Percentiles rank a stretch among this genome's conserved stretches.
phyloP scores from a whole-genome alignment of 2,329 filamentous ascomycete genomes.

The Fusarium cyanostomum region DNA sequence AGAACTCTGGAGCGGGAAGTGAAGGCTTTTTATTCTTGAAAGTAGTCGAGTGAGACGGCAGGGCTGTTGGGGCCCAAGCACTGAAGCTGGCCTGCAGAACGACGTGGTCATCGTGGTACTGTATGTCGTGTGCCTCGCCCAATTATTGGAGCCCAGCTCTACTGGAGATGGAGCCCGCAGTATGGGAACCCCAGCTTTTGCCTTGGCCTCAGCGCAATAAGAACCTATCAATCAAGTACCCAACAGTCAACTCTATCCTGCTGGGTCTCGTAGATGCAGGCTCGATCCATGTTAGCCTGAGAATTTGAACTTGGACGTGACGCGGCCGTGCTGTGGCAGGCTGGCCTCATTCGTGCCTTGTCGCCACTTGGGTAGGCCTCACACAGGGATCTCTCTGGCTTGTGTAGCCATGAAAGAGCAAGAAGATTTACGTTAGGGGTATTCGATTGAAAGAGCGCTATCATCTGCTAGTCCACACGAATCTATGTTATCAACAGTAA shows the following conservation, averaged over 20 bases:
- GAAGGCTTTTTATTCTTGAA: neutral
- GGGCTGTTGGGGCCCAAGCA: slow-evolving; percentile 4
- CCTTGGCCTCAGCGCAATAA: too few relatives aligned
- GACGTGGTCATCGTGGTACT: slow-evolving; percentile 15
- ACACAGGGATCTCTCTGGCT: neutral
- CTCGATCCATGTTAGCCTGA: slow-evolving; percentile 8
- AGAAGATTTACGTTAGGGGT: neutral
- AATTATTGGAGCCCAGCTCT: neutral
- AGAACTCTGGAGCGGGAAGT: neutral
- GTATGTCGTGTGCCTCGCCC: slow-evolving; percentile 2
- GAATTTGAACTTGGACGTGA: neutral
- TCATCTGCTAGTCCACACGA: too few relatives aligned
- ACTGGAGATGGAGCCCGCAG: neutral
- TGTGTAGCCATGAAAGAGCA: neutral
- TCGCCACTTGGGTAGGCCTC: slow-evolving; percentile 14
- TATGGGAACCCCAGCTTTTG: neutral
- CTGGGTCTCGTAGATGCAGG: neutral
- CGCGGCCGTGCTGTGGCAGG: slow-evolving; percentile 13
- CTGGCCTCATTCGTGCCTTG: slow-evolving; percentile 26
- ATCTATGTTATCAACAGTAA: too few relatives aligned
- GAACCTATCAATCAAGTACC: neutral
- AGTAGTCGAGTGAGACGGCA: neutral
- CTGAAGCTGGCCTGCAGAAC: slow-evolving; percentile 13
- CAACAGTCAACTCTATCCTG: neutral
- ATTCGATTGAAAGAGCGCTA: too few relatives aligned